Evolutionary conservation across 2,329 filamentous ascomycete species (phyloP), one percentile per base, ranked within the genome.

Genomic region (Colletotrichum incanum): DNA sequence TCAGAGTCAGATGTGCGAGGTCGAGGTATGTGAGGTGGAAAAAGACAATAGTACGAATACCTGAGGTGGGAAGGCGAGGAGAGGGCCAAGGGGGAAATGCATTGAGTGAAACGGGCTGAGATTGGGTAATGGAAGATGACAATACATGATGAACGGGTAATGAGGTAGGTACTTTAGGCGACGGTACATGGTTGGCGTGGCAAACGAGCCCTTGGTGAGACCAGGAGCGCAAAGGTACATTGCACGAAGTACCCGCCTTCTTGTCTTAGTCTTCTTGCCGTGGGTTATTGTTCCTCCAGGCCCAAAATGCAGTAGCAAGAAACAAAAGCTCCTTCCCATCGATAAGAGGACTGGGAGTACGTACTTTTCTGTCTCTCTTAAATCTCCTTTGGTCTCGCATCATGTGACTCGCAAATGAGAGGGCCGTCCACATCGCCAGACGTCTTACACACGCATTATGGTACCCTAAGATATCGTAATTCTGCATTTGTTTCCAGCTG

Each of bases 351-450:
- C 50, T 20, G 26, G 28, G 28, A 18, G 49, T 62, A 55, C 37
- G n/a, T 34, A 50, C 14, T 31, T 14, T 31, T 14, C 37, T 39
- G n/a, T 59, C 37, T 28, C 5, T 43, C 20, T 5, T 39, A 16
- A 39, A 26, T 39, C 34, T 39, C n/a, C 45, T 60, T 26, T 43
- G 31, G 28, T 55, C 47, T 54, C 28, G 2, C 12, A 56, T 67
- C 58, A 70, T 70, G 62, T 70, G 67, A 70, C 62, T 34, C 28
- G 31, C 31, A 26, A 1, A 56, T 23, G 49, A n/a, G 37, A 8
- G 26, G 26, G n/a, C 37, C 3, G 45, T 47, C 45, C 34, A 37
- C 41, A 43, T 14, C 41, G 16, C 14, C 41, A 18, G 41, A 18
- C 16, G 16, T 11, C 16, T 14, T 43, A 2, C 41, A 16, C 16